These are phyloP conservation scores for Cordyceps javanica DNA, from an alignment of 2,329 filamentous ascomycete species.

Conservation along the genomic window DNA sequence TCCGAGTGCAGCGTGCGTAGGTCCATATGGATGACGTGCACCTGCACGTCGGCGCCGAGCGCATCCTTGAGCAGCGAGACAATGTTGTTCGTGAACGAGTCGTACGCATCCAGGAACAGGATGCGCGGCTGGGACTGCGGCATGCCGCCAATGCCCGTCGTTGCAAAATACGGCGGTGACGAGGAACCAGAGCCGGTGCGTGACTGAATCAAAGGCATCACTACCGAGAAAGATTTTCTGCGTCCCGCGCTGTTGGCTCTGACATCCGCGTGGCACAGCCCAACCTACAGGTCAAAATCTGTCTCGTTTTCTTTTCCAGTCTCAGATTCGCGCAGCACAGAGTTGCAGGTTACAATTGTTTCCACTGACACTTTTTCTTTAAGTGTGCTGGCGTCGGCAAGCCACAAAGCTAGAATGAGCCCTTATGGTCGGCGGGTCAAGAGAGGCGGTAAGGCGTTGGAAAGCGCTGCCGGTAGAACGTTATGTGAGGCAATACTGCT, in stretches of 20 bases:
- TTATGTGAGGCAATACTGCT: too few relatives aligned
- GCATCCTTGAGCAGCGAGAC: conserved; percentile 70
- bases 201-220: conserved; percentile 12
- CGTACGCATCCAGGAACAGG: conserved; percentile 90
- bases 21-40: conserved; percentile 31
- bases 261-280: not conserved
- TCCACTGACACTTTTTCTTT: not conserved
- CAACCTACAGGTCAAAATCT: not conserved
- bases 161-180: conserved; percentile 1
- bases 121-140: conserved; percentile 39
- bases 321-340: not conserved
- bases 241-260: not conserved
- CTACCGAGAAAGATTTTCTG: not conserved
- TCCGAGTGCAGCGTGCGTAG: conserved; percentile 61
- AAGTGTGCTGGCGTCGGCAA: conserved; percentile 1
- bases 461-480: not conserved
- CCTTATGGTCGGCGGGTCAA: not conserved
- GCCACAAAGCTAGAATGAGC: conserved; percentile 1
- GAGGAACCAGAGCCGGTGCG: conserved; percentile 1
- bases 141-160: not conserved
- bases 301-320: not conserved
- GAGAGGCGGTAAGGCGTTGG: not conserved
- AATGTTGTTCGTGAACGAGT: conserved; percentile 96
- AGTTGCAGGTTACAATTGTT: not conserved
- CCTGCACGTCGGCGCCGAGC: conserved; percentile 60